Evolutionary conservation across 2,329 filamentous ascomycete species (phyloP).

Genomic region (Apiospora rasikravindrae): DNA sequence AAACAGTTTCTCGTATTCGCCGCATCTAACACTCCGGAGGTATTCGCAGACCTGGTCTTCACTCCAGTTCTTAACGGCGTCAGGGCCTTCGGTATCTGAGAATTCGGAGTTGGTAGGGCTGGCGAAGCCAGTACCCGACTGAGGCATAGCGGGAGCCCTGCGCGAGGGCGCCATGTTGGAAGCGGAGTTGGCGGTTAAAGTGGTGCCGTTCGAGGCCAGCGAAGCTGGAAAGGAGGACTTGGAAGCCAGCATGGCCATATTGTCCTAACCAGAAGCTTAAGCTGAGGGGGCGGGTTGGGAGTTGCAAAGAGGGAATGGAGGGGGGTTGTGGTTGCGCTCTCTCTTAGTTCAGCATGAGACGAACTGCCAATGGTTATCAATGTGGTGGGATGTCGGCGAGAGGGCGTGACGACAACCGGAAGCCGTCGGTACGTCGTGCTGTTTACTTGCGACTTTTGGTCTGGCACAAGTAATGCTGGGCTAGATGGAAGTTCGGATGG

Average conservation of each 20-base stretch:
- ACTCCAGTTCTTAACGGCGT: conserved; percentile 84
- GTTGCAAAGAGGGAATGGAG: conserved; percentile 18
- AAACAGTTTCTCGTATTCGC: conserved; percentile 91
- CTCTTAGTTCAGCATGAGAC: conserved; percentile 30
- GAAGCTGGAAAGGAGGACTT: conserved; percentile 72
- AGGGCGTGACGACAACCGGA: conserved; percentile 5
- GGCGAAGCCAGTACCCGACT: conserved; percentile 64
- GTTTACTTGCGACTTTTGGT: conserved; percentile 5
- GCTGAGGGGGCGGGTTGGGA: conserved; percentile 1
- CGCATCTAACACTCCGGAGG: conserved; percentile 87
- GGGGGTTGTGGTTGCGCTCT: background rate
- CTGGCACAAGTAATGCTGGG: conserved; percentile 8
- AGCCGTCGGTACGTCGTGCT: conserved; percentile 7
- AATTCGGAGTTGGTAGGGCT: conserved; percentile 95
- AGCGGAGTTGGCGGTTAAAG: conserved; percentile 52
- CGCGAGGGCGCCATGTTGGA: conserved; percentile 57
- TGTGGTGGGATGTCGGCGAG: background rate
- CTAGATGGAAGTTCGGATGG: conserved; percentile 16
- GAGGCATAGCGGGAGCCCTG: conserved; percentile 55
- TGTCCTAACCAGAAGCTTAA: conserved; percentile 24
- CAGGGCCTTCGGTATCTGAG: conserved; percentile 78
- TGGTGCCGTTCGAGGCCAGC: conserved; percentile 52
- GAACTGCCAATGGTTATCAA: conserved; percentile 11
- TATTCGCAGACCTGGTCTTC: conserved; percentile 92
- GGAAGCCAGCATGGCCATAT: conserved; percentile 80